phyloP scores from a whole-genome alignment of 2,329 filamentous ascomycete species.

The Paecilomyces niveus region DNA sequence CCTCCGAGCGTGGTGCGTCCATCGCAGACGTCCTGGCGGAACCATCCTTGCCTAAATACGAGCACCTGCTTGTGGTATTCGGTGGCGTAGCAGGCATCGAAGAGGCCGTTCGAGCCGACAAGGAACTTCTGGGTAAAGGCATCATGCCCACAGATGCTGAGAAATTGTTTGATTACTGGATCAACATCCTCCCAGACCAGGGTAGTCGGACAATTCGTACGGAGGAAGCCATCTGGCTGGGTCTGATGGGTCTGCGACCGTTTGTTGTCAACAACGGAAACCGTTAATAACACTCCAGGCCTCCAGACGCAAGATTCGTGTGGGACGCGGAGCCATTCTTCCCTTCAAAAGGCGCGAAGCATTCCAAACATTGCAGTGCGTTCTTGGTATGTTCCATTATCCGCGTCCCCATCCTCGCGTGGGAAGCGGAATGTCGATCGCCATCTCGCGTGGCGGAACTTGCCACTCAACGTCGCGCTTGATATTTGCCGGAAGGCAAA shows the following conservation, averaged over 20 bases:
- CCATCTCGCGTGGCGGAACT: not conserved
- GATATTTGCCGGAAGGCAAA: no score
- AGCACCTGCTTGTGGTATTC: constrained; percentile 71
- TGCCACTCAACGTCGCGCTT: not conserved
- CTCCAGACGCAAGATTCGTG: not conserved
- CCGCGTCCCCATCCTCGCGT: not conserved
- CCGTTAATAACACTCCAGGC: not conserved
- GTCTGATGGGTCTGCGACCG: constrained; percentile 59
- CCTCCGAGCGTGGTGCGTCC: constrained; percentile 65
- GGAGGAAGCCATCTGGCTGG: constrained; percentile 76
- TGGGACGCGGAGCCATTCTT: not conserved
- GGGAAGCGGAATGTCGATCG: not conserved
- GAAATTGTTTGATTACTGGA: constrained; percentile 75
- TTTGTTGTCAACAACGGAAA: constrained; percentile 34
- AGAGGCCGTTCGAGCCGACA: constrained; percentile 60
- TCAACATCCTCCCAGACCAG: constrained; percentile 73
- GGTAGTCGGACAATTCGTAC: constrained; percentile 76
- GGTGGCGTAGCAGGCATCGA: constrained; percentile 76
- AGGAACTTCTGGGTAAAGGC: constrained; percentile 52
- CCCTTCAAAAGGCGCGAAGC: not conserved
- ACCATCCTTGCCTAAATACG: constrained; percentile 42
- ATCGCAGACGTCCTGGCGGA: constrained; percentile 33
- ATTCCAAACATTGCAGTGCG: not conserved
- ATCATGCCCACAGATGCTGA: constrained; percentile 58
- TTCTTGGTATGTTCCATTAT: not conserved